A percentile compares a stretch with the other conserved stretches of the same genome.
phyloP scores from a whole-genome alignment of 768 basidiomycete genomes.

The Naganishia onofrii region DNA sequence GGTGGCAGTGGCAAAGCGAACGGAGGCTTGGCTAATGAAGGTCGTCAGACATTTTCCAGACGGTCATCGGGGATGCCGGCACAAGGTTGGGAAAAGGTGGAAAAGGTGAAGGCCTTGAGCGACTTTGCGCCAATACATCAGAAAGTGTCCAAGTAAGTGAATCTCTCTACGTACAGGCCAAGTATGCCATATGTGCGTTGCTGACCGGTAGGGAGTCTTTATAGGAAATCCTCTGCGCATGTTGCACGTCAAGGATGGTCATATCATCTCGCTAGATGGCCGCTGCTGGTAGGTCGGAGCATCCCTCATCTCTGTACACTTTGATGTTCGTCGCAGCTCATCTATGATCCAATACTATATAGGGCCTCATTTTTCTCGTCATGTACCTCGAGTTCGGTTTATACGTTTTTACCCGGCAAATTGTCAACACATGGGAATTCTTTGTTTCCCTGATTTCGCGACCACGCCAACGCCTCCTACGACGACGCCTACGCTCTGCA shows the following conservation, averaged over 20 bases:
- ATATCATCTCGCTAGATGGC: conserved; percentile 79
- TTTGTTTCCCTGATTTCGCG: conserved; percentile 59
- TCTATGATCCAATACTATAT: background rate
- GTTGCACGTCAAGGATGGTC: conserved; percentile 47
- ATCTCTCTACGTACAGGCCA: background rate
- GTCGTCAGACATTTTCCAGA: conserved; percentile 3
- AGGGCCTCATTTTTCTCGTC: conserved; percentile 79
- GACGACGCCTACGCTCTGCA: conserved; percentile 72
- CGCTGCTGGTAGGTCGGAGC: conserved; percentile 58
- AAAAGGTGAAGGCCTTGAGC: conserved; percentile 50
- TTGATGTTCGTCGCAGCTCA: background rate
- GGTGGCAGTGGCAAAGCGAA: conserved; percentile 27
- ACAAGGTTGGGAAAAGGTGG: conserved; percentile 40
- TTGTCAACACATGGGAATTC: conserved; percentile 94
- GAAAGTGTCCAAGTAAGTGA: conserved; percentile 67
- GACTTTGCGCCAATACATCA: conserved; percentile 72
- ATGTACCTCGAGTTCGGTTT: conserved; percentile 72
- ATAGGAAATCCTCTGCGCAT: conserved; percentile 26
- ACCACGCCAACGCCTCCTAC: conserved; percentile 73
- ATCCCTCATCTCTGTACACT: background rate
- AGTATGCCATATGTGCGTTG: background rate
- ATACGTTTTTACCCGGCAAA: conserved; percentile 82
- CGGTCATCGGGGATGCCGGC: conserved; percentile 12
- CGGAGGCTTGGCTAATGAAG: conserved; percentile 24
- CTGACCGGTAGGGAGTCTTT: background rate